phyloP scores from a whole-genome alignment of 352 stramenopile genomes.

The Pythium dissimile region DNA sequence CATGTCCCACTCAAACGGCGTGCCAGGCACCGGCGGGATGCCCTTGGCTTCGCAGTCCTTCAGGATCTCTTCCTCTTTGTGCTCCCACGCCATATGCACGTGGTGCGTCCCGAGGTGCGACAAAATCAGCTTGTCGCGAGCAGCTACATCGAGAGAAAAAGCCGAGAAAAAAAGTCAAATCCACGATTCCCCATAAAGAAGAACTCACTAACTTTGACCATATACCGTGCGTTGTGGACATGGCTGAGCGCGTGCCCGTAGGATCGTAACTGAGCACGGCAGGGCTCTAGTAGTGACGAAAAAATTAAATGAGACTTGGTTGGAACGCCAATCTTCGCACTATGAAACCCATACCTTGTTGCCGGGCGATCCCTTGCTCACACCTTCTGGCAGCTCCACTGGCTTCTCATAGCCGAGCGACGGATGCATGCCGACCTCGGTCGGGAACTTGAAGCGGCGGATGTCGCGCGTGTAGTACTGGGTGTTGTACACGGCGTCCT shows the following conservation, averaged over 20 bases:
- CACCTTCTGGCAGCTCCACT: slow-evolving; percentile 60
- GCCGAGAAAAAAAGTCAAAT: no score
- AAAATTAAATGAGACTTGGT: neutral
- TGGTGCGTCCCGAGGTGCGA: slow-evolving; percentile 69
- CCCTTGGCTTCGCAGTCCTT: slow-evolving; percentile 69
- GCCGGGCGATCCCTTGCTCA: slow-evolving; percentile 64
- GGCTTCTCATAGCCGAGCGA: slow-evolving; percentile 55
- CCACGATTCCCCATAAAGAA: neutral
- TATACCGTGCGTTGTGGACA: slow-evolving; percentile 75
- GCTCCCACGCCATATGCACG: slow-evolving; percentile 81
- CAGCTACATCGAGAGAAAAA: slow-evolving; percentile 24
- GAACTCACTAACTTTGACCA: neutral
- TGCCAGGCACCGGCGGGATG: slow-evolving; percentile 65
- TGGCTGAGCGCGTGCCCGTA: slow-evolving; percentile 83
- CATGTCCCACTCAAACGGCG: slow-evolving; percentile 70
- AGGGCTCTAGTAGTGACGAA: slow-evolving; percentile 32
- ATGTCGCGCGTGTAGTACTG: slow-evolving; percentile 90
- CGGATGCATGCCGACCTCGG: slow-evolving; percentile 71
- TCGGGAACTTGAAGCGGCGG: slow-evolving; percentile 59
- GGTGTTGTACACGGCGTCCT: slow-evolving; percentile 84
- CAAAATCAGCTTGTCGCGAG: slow-evolving; percentile 68
- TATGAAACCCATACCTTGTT: slow-evolving; percentile 49
- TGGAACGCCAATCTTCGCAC: neutral
- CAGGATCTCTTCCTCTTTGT: slow-evolving; percentile 67
- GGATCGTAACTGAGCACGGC: slow-evolving; percentile 82